A percentile compares a stretch with the other conserved stretches of the same genome.
Conservation (phyloP, 129 eudicot genomes). For the Smallanthus sonchifolius region DNA sequence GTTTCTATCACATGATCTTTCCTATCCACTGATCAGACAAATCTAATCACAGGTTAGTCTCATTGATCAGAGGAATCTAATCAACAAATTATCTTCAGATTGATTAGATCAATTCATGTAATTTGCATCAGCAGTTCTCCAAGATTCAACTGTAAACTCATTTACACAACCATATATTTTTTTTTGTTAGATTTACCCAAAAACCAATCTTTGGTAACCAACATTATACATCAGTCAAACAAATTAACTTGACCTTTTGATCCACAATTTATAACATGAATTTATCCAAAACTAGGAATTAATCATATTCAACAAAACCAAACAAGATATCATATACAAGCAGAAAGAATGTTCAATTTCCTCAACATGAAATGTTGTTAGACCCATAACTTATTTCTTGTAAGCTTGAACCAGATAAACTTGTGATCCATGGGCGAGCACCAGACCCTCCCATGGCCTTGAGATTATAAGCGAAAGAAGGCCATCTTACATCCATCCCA, state of each 20-base stretch:
- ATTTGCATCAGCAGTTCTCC: too few species aligned
- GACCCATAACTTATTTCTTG: conserved; percentile 84
- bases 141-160: too few species aligned
- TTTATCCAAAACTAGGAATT: background rate
- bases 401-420: conserved; percentile 58
- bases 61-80: too few species aligned
- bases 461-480: conserved; percentile 82
- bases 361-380: conserved; percentile 50
- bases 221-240: too few species aligned
- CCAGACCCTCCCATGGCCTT: conserved; percentile 43
- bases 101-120: too few species aligned
- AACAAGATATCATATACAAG: background rate
- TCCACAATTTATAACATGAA: background rate
- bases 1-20: too few species aligned
- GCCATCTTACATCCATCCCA: conserved; percentile 49
- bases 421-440: conserved; percentile 75
- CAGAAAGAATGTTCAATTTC: background rate
- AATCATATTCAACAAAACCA: background rate
- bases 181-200: too few species aligned
- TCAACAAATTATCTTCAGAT: too few species aligned
- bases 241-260: background rate
- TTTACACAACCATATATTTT: too few species aligned
- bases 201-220: too few species aligned
- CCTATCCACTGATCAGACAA: too few species aligned
- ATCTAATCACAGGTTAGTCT: too few species aligned